These are phyloP conservation scores for Flaveria ramosissima DNA, from an alignment of 129 eudicot species.

Conservation along the genomic window DNA sequence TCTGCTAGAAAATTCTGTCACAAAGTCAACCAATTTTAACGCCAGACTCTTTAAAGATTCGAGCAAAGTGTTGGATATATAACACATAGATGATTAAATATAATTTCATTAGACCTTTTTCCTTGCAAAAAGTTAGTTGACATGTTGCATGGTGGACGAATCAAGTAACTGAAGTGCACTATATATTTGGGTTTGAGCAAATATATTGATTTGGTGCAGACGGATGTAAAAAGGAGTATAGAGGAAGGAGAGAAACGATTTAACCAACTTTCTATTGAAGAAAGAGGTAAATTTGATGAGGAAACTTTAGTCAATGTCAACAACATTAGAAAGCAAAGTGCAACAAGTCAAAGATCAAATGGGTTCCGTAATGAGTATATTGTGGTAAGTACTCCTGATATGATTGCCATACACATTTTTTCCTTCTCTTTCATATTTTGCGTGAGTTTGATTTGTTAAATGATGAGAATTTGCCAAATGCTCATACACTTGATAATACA, in stretches of 20 bases:
- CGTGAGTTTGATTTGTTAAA: background rate
- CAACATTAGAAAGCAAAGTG: constrained; percentile 62
- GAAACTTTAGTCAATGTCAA: constrained; percentile 84
- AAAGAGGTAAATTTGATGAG: constrained; percentile 91
- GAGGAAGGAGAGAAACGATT: constrained; percentile 89
- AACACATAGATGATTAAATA: constrained; percentile 4
- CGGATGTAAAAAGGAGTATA: constrained; percentile 69
- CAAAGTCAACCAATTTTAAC: constrained; percentile 3
- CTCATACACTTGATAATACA: too few relatives aligned
- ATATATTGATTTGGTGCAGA: constrained; percentile 44
- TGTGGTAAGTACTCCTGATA: constrained; percentile 56
- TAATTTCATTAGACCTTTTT: background rate
- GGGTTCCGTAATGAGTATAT: constrained; percentile 86
- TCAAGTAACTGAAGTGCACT: constrained; percentile 8
- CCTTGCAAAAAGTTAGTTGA: background rate
- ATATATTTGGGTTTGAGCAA: background rate
- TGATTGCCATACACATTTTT: background rate
- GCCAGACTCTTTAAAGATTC: background rate
- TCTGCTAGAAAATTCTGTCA: background rate
- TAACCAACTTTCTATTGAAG: constrained; percentile 88
- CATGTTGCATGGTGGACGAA: background rate
- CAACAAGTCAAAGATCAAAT: constrained; percentile 50
- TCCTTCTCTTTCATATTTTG: background rate
- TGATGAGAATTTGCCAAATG: too few relatives aligned
- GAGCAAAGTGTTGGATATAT: constrained; percentile 6